Evolutionary conservation across 106 monocot species (phyloP), one percentile per base, ranked within the genome.

Genomic region (Agapanthus africanus): DNA sequence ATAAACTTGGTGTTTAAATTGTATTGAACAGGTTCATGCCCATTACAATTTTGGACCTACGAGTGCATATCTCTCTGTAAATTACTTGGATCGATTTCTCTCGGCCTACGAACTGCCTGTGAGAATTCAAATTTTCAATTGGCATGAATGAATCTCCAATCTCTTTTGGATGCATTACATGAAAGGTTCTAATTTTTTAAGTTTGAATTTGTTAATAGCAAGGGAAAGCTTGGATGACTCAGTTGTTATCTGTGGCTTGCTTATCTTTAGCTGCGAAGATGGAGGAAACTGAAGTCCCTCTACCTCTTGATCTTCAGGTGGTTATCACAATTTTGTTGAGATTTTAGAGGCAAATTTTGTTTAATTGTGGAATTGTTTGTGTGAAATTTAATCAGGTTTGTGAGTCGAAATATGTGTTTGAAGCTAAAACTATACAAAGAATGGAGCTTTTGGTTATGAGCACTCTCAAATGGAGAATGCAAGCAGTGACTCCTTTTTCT

Each of bases 21-120:
- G 3, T 36, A 34, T 15, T 74, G 40, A 23, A 23, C 83, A 93
- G 93, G 93, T 82, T 73, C 93, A 66, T 66, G 81, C 83, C 15
- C 65, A 89, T 71, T 80, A 82, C 77, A 79, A 56, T 37, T 86
- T 93, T 74, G 84, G 86, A 47, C 89, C 88, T 40, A 40, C 84
- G 68, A 79, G 78, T 78, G 77, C 79, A 40, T 93, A 86, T 77
- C 56, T 89, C 22, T 79, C 93, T 44, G 68, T 93, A 61, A 93
- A 93, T 78, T 93, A 93, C 71, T 71, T 93, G 88, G 93, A 93
- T 76, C 59, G 93, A 61, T 93, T 93, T 38, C 81, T 89, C 54
- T 93, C 93, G 3, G 52, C 63, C 21, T 86, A 84, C 47, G 81
- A 83, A 18, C 79, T 93, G 36, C 93, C 88, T 32, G 93, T 93